Base-by-base conservation (phyloP, 148 eudicot species). In the Vaccinium macrocarpon region DNA sequence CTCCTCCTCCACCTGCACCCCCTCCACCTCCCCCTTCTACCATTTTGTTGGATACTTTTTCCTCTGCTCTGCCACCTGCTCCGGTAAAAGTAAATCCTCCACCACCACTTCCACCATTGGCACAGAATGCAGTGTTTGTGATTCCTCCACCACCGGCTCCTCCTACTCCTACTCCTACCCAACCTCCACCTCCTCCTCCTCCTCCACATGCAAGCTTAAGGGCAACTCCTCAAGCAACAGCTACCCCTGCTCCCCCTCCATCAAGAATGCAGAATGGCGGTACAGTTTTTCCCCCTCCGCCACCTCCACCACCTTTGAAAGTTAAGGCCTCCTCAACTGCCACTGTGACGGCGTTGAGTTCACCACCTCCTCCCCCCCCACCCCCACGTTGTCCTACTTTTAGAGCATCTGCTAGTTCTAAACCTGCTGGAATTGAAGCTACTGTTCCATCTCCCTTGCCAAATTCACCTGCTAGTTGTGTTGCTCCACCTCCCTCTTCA, bases 1-100 rank as follows among this genome's bases (percentile, higher is more conserved):
- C 86, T 46, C 86, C 85, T 3, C 85, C 88, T 19, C 88, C 88
- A 3, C 84, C 90, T n/a, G 86, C 90, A 0, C 86, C 91, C 6
- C 88, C 87, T 38, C 86, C 85, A 14, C 89, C 77, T 8, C 70
- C 87, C 5, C 83, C 82, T 86, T 35, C 46, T 8, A 35, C 66
- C 73, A 29, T 71, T 23, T 78, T 21, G 0, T 50, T 32, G 61
- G 8, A 48, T 78, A 32, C 52, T 53, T 61, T 32, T 68, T 42
- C 50, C 73, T 52, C 85, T 66, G 48, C 84, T 38, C 61, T 81
- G 19, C 78, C 72, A 52, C 50, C 78, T 12, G 61, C 88, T 12
- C 81, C 13, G 27, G 46, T 2, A 25, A 18, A 25, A 81, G 32
- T 46, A 81, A 48, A 72, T 72, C 85, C 92, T 5, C 80, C 71